Evolutionary conservation across 352 stramenopile genomes (phyloP).

Genomic region (Pythium volutum): DNA sequence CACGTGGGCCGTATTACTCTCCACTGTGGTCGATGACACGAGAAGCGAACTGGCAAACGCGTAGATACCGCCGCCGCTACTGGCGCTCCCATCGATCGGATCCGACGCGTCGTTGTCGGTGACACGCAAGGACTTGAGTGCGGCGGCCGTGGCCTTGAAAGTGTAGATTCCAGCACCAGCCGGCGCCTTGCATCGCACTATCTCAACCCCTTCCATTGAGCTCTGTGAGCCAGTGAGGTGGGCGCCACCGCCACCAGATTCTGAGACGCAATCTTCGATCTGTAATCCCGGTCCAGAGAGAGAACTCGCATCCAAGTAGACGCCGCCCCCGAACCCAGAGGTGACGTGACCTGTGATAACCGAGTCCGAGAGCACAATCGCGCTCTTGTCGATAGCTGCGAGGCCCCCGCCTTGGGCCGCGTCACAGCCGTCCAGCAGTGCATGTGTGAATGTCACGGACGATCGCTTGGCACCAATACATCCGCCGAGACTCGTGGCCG

Average conservation of each 20-base stretch:
- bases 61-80: conserved; percentile 11
- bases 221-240: conserved; percentile 9
- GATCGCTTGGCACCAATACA: conserved; percentile 10
- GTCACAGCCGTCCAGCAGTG: background rate
- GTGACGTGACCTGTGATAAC: background rate
- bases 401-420: conserved; percentile 13
- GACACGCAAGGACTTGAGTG: background rate
- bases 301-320: conserved; percentile 20
- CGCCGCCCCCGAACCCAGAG: conserved; percentile 6
- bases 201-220: background rate
- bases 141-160: conserved; percentile 3
- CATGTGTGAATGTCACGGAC: background rate
- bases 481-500: conserved; percentile 6
- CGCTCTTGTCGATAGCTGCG: conserved; percentile 10
- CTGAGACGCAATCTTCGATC: conserved; percentile 1
- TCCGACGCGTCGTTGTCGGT: background rate
- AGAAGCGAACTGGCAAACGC: conserved; percentile 1
- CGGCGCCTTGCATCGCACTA: background rate
- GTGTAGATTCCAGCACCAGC: conserved; percentile 2
- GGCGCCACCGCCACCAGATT: conserved; percentile 7
- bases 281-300: background rate
- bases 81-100: background rate
- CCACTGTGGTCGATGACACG: background rate
- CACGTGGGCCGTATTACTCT: conserved; percentile 9
- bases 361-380: conserved; percentile 4